Conservation (phyloP, 495 filamentous ascomycete genomes). For the Neurospora discreta region DNA sequence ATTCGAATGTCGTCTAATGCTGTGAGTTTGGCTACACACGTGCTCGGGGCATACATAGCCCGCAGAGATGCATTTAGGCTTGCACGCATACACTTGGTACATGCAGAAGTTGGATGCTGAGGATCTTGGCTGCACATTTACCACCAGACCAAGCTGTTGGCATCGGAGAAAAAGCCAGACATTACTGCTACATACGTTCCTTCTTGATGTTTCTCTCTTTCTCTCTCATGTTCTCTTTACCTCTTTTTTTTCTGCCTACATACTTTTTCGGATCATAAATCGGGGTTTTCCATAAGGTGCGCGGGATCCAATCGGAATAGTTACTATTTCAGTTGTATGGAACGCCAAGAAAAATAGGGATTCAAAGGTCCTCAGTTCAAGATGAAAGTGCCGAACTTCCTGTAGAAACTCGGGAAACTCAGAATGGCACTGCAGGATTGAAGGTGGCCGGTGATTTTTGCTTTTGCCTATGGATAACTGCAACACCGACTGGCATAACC, state of each 20-base stretch:
- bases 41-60: not conserved
- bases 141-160: not conserved
- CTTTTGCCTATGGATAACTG: not conserved
- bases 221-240: not conserved
- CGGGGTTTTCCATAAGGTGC: not conserved
- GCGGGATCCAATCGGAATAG: not conserved
- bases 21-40: not conserved
- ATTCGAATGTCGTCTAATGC: not conserved
- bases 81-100: not conserved
- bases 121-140: not conserved
- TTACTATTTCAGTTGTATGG: not conserved
- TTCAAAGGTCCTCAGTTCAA: not conserved
- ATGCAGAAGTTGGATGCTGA: not conserved
- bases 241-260: not conserved
- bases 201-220: not conserved
- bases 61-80: not conserved
- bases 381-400: not conserved
- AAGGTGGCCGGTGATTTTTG: not conserved
- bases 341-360: not conserved
- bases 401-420: not conserved
- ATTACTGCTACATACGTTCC: not conserved
- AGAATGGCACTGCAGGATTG: not conserved
- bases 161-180: not conserved
- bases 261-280: not conserved
- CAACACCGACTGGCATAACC: not conserved